These are phyloP conservation scores for Claviceps sp. DNA, from an alignment of 2,329 filamentous ascomycete genomes.

Conservation along the genomic window DNA sequence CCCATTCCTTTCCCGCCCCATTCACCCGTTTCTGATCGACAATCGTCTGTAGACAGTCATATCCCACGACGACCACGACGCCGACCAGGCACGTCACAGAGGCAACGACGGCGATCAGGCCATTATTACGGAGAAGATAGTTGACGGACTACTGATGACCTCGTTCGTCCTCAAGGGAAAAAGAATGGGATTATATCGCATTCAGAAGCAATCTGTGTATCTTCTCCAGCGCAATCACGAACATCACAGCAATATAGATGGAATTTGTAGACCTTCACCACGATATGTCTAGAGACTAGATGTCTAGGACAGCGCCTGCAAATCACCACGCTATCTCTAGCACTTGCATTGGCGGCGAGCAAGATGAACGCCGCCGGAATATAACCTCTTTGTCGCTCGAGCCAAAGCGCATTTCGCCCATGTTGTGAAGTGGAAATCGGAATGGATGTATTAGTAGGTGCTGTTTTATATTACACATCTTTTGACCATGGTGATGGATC, in stretches of 20 bases:
- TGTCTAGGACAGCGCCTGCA: neutral
- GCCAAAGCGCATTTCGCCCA: neutral
- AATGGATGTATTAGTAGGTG: neutral
- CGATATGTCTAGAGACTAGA: neutral
- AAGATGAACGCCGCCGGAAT: neutral
- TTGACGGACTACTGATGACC: neutral
- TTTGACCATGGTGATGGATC: neutral
- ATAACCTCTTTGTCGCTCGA: neutral
- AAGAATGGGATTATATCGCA: neutral
- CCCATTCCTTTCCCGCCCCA: neutral
- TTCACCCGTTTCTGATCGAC: conserved; percentile 1
- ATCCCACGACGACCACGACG: neutral
- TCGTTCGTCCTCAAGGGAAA: neutral
- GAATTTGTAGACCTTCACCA: neutral
- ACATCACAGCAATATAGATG: conserved; percentile 1
- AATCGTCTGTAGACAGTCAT: conserved; percentile 1
- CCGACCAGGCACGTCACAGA: conserved; percentile 1
- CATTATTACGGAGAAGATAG: conserved; percentile 4
- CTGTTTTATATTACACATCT: neutral
- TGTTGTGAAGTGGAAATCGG: neutral
- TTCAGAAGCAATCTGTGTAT: neutral
- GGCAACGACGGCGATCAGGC: conserved; percentile 1
- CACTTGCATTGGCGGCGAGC: neutral
- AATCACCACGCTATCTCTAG: neutral
- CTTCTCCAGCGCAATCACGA: neutral